Evolutionary conservation across 2,329 filamentous ascomycete species (phyloP), one percentile per base, ranked within the genome.

Genomic region (Venturia asperata): DNA sequence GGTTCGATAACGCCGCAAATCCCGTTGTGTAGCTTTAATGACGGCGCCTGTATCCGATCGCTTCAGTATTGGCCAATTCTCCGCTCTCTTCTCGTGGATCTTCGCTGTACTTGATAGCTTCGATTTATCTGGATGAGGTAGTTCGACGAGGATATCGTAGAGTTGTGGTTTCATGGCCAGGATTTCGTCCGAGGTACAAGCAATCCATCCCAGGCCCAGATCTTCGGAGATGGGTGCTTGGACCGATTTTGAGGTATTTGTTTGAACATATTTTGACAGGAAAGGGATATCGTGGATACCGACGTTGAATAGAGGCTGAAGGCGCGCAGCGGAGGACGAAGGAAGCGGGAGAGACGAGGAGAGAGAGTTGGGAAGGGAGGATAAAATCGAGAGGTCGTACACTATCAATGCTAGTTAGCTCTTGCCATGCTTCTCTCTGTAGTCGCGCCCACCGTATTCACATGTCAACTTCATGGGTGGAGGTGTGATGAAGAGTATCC

Each of bases 111-210:
- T 30, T 42, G 55, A 34, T 39, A 21, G 3, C 62, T 19, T 63
- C 9, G 30, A 37, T 60, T 52, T 47, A 11, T 47, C 39, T 9
- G 52, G 52, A n/a, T 61, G 64, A 0, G 92, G 91, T 72, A 97
- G 83, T 64, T 90, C 91, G 67, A 97, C 87, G 47, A 97, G 83
- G 70, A 97, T 82, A 73, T 99, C 94, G 81, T 92, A 97, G 2
- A 99, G 83, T 1, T 89, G 84, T 62, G 87, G 85, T 78, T 97
- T 97, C 76, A 91, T 89, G 60, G 86, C 87, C 17, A 99, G 82
- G 66, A 99, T 94, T 72, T 90, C 93, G 77, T 99, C 94, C 1
- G 93, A 97, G 3, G 93, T 97, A 75, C 92, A 97, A 15, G 93
- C 94, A 66, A 96, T 87, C 92, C 92, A 99, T 47, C 92, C 90